Percentiles rank a stretch among this genome's conserved stretches.
These are phyloP conservation scores for Sclerotinia borealis DNA, from an alignment of 2,329 filamentous ascomycete genomes.

Conservation along the genomic window DNA sequence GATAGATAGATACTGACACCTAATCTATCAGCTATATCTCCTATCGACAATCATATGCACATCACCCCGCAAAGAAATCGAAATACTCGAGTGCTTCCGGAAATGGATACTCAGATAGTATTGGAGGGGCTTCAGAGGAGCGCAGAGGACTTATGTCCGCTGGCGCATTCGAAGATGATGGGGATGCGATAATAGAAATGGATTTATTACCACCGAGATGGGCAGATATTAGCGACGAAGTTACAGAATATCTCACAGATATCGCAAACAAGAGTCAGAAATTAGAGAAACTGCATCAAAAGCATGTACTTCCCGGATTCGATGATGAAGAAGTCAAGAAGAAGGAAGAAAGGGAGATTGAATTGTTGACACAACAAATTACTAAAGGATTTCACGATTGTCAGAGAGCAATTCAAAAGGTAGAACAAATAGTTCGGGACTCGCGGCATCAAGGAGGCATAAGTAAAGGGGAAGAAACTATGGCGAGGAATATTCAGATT, in stretches of 20 bases:
- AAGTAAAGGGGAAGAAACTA: slow-evolving; percentile 79
- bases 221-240: slow-evolving; percentile 92
- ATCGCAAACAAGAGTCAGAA: slow-evolving; percentile 78
- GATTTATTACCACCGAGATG: slow-evolving; percentile 90
- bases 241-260: slow-evolving; percentile 72
- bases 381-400: slow-evolving; percentile 86
- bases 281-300: slow-evolving; percentile 90
- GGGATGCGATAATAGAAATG: slow-evolving; percentile 97
- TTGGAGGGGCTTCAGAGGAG: slow-evolving; percentile 53
- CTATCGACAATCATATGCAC: slow-evolving; percentile 96
- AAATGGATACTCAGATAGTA: slow-evolving; percentile 55
- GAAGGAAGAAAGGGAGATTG: slow-evolving; percentile 84
- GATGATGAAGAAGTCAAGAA: slow-evolving; percentile 89
- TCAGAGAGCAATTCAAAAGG: slow-evolving; percentile 78
- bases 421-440: slow-evolving; percentile 82
- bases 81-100: slow-evolving; percentile 47
- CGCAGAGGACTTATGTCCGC: slow-evolving; percentile 79
- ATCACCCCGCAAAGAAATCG: slow-evolving; percentile 83
- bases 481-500: slow-evolving; percentile 95
- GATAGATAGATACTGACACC: slow-evolving; percentile 27
- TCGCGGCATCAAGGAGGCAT: slow-evolving; percentile 66
- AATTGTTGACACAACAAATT: slow-evolving; percentile 82
- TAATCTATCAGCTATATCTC: slow-evolving; percentile 72
- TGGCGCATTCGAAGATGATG: slow-evolving; percentile 73
- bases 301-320: slow-evolving; percentile 93